Percentiles rank a stretch among this genome's conserved stretches.
These are phyloP conservation scores for Phoma sp. DNA, from an alignment of 2,329 filamentous ascomycete genomes.

Conservation along the genomic window DNA sequence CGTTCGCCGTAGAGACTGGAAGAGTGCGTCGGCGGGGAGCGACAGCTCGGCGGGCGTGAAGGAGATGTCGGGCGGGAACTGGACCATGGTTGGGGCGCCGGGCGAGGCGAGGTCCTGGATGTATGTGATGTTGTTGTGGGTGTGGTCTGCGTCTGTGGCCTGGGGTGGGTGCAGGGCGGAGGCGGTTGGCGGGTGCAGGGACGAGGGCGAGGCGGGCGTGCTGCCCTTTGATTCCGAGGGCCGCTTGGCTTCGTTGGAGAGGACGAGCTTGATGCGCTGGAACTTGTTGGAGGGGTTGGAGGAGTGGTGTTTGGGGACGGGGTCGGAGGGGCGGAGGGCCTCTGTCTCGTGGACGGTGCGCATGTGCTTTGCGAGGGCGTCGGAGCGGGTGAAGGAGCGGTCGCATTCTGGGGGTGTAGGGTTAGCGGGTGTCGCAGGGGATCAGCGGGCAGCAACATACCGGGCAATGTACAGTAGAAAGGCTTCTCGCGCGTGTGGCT, in stretches of 20 bases:
- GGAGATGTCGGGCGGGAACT: constrained; percentile 64
- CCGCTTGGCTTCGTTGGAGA: constrained; percentile 46
- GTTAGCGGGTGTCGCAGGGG: too few species aligned
- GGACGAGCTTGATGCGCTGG: constrained; percentile 55
- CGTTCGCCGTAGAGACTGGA: constrained; percentile 68
- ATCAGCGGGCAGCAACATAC: too few species aligned
- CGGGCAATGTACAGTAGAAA: constrained; percentile 93
- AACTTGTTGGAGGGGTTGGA: constrained; percentile 56
- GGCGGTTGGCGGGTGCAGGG: constrained; percentile 33
- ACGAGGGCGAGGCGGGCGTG: constrained; percentile 46
- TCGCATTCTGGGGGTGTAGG: constrained; percentile 90
- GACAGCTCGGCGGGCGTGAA: constrained; percentile 72
- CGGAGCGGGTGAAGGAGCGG: constrained; percentile 92
- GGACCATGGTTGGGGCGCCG: constrained; percentile 60
- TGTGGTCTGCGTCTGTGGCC: constrained; percentile 49
- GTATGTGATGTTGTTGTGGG: constrained; percentile 66
- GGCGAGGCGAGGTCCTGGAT: constrained; percentile 66
- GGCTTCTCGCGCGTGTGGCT: constrained; percentile 98
- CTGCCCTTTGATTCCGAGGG: constrained; percentile 40
- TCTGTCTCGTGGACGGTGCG: constrained; percentile 98
- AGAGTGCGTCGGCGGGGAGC: constrained; percentile 72
- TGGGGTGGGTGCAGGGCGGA: constrained; percentile 29
- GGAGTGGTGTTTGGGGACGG: constrained; percentile 70
- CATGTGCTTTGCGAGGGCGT: constrained; percentile 97
- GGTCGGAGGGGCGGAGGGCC: constrained; percentile 77